A percentile compares a stretch with the other conserved stretches of the same genome.
Evolutionary conservation across 2,329 filamentous ascomycete species (phyloP).

Genomic region (Curvularia verruculosa): DNA sequence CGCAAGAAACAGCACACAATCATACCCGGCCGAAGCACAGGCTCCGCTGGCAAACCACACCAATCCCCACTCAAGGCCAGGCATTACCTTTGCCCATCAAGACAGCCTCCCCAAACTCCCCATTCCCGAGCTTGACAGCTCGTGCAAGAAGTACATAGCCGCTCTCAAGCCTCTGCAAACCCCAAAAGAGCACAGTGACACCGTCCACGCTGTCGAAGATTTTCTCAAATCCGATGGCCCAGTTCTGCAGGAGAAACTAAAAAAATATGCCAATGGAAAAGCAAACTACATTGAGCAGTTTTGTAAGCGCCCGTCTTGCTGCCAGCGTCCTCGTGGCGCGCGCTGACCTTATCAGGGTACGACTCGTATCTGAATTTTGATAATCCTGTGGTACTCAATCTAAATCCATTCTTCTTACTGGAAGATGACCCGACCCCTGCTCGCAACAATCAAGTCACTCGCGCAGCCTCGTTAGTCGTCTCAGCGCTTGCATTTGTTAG

Average conservation of each 20-base stretch:
- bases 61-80: slow-evolving; percentile 65
- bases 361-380: slow-evolving; percentile 98
- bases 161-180: slow-evolving; percentile 82
- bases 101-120: slow-evolving; percentile 89
- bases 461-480: slow-evolving; percentile 87
- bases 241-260: slow-evolving; percentile 84
- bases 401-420: slow-evolving; percentile 96
- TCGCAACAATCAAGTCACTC: slow-evolving; percentile 93
- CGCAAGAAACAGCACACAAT: slow-evolving; percentile 61
- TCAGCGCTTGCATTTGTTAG: slow-evolving; percentile 92
- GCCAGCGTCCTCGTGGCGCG: slow-evolving; percentile 15
- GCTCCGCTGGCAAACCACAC: slow-evolving; percentile 57
- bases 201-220: slow-evolving; percentile 77
- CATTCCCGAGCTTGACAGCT: slow-evolving; percentile 83
- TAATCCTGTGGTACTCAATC: slow-evolving; percentile 94
- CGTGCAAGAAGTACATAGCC: slow-evolving; percentile 78
- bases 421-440: slow-evolving; percentile 97
- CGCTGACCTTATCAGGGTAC: slow-evolving; percentile 71
- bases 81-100: slow-evolving; percentile 88
- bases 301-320: slow-evolving; percentile 66
- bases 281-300: slow-evolving; percentile 99
- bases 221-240: slow-evolving; percentile 83
- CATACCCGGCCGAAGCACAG: slow-evolving; percentile 54
- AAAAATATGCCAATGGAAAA: slow-evolving; percentile 86
- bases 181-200: slow-evolving; percentile 81